A percentile compares a stretch with the other conserved stretches of the same genome.
phyloP scores from a whole-genome alignment of 2,329 filamentous ascomycete genomes.

The Fusarium sp. region DNA sequence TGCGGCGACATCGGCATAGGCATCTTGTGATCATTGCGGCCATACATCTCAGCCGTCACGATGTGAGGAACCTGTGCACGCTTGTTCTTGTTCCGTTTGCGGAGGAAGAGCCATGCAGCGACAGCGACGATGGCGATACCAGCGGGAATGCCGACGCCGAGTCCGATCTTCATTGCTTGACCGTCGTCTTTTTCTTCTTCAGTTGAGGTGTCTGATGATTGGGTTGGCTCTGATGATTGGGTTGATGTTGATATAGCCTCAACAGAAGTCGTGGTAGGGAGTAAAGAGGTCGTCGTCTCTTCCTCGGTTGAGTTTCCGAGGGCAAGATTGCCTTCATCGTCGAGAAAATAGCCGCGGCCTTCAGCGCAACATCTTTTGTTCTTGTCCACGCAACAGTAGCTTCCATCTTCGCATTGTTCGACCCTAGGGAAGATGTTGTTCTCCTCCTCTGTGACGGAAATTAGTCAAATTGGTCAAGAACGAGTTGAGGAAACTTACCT shows the following conservation, averaged over 20 bases:
- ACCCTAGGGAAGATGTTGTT: constrained; percentile 29
- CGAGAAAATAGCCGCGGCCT: constrained; percentile 26
- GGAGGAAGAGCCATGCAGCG: constrained; percentile 5
- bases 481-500: neutral
- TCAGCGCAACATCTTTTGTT: constrained; percentile 29
- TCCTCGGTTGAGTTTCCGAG: neutral
- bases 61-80: neutral
- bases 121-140: neutral
- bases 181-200: neutral
- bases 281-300: neutral
- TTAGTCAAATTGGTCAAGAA: neutral
- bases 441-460: constrained; percentile 1
- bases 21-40: neutral
- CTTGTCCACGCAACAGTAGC: constrained; percentile 34
- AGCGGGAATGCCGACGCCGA: constrained; percentile 22
- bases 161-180: constrained; percentile 18
- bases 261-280: neutral
- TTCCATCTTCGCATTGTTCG: constrained; percentile 28
- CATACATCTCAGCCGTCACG: neutral
- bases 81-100: neutral
- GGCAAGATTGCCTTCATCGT: constrained; percentile 1
- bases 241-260: neutral
- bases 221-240: neutral
- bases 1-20: neutral
- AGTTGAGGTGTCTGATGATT: neutral